These are phyloP conservation scores for Rehmannia glutinosa DNA, from an alignment of 257 asterid species.

Conservation along the genomic window DNA sequence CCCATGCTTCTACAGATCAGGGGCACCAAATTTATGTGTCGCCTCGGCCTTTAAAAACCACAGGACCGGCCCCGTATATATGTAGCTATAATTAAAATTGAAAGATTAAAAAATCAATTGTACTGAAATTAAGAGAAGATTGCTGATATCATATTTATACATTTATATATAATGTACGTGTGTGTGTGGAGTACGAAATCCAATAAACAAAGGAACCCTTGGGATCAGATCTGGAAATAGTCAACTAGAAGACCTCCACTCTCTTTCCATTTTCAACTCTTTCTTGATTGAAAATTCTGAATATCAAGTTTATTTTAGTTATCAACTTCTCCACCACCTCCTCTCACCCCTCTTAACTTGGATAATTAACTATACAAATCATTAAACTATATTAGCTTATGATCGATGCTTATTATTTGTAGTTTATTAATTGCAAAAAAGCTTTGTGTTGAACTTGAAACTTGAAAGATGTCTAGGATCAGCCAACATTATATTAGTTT, in stretches of 20 bases:
- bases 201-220: constrained; percentile 23
- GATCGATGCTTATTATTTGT: background rate
- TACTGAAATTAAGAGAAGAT: background rate
- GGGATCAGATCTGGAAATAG: constrained; percentile 76
- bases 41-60: too few relatives aligned
- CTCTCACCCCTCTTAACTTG: constrained; percentile 12
- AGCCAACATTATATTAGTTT: too few relatives aligned
- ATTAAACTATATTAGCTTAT: background rate
- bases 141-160: background rate
- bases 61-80: too few relatives aligned
- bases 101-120: too few relatives aligned
- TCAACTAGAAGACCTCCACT: constrained; percentile 55
- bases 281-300: constrained; percentile 11
- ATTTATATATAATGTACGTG: too few relatives aligned
- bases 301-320: background rate
- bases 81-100: too few relatives aligned
- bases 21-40: too few relatives aligned
- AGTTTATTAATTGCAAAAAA: background rate
- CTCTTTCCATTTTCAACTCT: constrained; percentile 35
- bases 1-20: too few relatives aligned
- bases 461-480: too few relatives aligned
- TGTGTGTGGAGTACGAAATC: constrained; percentile 33
- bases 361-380: constrained; percentile 8
- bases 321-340: constrained; percentile 25
- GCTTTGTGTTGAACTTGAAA: too few relatives aligned